Percentiles rank a stretch among this genome's conserved stretches.
Conservation (phyloP, 164 flowering plant genomes). For the Vitis cinerea region DNA sequence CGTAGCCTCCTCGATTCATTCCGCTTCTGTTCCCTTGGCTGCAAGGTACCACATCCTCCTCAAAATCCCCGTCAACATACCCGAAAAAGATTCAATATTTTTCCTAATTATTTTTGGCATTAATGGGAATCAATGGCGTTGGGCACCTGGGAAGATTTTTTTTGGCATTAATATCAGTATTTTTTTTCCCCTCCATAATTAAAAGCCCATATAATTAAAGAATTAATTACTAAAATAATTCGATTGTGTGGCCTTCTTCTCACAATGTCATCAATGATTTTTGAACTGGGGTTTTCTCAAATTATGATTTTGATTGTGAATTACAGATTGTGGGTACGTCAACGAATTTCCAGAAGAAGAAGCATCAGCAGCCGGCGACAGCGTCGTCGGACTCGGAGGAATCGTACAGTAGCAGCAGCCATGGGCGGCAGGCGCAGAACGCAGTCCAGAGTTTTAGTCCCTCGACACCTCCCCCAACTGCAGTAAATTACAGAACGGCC, state of each 20-base stretch:
- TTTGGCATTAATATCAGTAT: neutral
- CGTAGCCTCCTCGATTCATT: conserved; percentile 90
- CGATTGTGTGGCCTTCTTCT: neutral
- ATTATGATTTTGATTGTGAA: neutral
- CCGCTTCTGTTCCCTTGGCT: conserved; percentile 91
- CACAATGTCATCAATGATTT: too few relatives aligned
- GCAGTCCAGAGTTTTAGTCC: conserved; percentile 66
- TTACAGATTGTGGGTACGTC: conserved; percentile 74
- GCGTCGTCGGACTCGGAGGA: conserved; percentile 60
- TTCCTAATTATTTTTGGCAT: neutral
- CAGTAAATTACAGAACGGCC: conserved; percentile 55
- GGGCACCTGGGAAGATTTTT: neutral
- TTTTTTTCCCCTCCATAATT: too few relatives aligned
- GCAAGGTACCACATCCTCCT: conserved; percentile 63
- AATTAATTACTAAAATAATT: too few relatives aligned
- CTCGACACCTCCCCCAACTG: conserved; percentile 84
- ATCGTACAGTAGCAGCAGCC: conserved; percentile 52
- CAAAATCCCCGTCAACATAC: conserved; percentile 93
- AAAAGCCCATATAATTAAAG: too few relatives aligned
- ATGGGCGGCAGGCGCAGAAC: conserved; percentile 21
- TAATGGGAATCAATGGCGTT: too few relatives aligned
- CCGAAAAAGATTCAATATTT: conserved; percentile 70
- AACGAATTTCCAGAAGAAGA: conserved; percentile 44
- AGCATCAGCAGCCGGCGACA: conserved; percentile 14
- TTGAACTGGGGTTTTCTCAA: neutral